Evolutionary conservation across 1,284 basidiomycete species (phyloP), one percentile per base, ranked within the genome.

Genomic region (Sanghuangporus sanghuang): DNA sequence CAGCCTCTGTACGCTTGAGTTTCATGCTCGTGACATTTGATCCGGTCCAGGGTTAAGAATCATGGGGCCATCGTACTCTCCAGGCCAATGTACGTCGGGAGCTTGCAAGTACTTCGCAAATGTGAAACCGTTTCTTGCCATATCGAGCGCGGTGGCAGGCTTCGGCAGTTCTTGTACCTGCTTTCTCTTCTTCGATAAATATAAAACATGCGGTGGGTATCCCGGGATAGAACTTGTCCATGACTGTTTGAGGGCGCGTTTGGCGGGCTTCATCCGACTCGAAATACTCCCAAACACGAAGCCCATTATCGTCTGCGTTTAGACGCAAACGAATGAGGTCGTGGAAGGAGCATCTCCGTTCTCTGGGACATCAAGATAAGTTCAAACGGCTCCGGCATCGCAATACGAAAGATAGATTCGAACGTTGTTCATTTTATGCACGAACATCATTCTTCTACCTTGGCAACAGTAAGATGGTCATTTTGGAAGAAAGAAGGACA

Each of bases 31-130:
- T 87, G 27, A 96, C 88, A 73, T 98, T 95, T 52, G 95, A 91
- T 11, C 92, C 94, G 69, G 99, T 98, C 95, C 93, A 5, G 95
- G 95, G 7, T 93, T 81, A 18, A 98, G 81, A 76, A 98, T 98
- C 85, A 98, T 91, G 8, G 96, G 96, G 0, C 96, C 95, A 36
- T 92, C 91, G 71, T 95, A 96, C 73, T 95, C 92, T 32, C 90
- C 90, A 46, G 92, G 79, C 90, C 95, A 99, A 74, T 99, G 97
- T 0, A 97, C 97, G 69, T 98, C 96, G 50, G 86, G 79, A 18
- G 90, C 86, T 74, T 99, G 97, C 6, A 99, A 80, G 68, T 90
- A 79, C 73, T 92, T 92, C 79, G 96, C 96, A 78, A 96, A 99
- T 7, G 81, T 80, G 72, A 90, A 95, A 0, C 95, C 95, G 69